phyloP scores from a whole-genome alignment of 257 asterid species.

The Marsdenia floribunda region DNA sequence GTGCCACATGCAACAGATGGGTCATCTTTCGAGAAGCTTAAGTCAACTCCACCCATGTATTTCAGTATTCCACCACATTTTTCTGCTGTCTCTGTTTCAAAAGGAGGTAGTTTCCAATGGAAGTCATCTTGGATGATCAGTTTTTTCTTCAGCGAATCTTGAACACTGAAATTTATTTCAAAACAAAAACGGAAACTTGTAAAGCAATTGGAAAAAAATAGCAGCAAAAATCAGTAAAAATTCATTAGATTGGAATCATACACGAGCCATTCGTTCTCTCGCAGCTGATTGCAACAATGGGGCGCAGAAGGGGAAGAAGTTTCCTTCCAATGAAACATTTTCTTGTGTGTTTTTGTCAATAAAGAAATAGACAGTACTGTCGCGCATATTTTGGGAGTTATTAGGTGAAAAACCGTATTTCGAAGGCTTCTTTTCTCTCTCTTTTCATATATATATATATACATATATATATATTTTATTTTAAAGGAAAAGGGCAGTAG shows the following conservation, averaged over 20 bases:
- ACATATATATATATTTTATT: too few relatives aligned
- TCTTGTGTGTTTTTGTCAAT: too few relatives aligned
- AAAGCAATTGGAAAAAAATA: background rate
- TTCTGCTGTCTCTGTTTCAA: conserved; percentile 22
- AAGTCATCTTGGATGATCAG: conserved; percentile 51
- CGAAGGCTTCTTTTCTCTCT: too few relatives aligned
- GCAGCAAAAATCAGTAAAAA: background rate
- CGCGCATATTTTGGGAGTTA: too few relatives aligned
- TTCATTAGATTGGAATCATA: background rate
- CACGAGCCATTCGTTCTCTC: background rate
- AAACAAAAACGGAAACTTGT: background rate
- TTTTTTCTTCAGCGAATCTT: conserved; percentile 50
- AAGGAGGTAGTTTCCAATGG: conserved; percentile 48
- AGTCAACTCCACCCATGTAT: conserved; percentile 81
- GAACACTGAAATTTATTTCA: conserved; percentile 36
- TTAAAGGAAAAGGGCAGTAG: too few relatives aligned
- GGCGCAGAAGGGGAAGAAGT: background rate
- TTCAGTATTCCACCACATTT: conserved; percentile 32
- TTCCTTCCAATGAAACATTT: background rate
- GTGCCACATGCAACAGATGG: conserved; percentile 73
- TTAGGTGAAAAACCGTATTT: too few relatives aligned
- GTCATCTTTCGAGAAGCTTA: conserved; percentile 73
- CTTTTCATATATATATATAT: too few relatives aligned
- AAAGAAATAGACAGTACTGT: too few relatives aligned
- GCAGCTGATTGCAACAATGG: background rate